Base-by-base conservation (phyloP, 768 basidiomycete genomes). In the Leccinum uliginosum region DNA sequence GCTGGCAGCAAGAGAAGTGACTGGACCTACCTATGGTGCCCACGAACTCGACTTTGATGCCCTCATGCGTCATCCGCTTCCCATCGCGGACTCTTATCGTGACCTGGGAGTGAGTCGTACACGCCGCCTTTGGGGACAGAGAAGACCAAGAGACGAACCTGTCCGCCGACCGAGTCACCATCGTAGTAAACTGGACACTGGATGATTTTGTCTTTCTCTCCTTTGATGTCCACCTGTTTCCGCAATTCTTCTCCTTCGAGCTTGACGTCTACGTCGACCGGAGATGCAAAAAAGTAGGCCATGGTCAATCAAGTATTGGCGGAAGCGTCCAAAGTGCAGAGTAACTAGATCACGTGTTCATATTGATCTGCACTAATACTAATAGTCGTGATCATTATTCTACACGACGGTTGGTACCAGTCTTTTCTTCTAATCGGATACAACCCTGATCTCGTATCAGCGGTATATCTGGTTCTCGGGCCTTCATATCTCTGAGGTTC, bases 1-100 rank as follows among this genome's bases (percentile, higher is more conserved):
- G 44, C 14, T 11, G 27, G 30, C 1, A 34, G 12, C 2, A 30
- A 55, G n/a, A 50, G 52, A 52, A 49, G 32, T 6, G 3, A 40
- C 11, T 4, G n/a, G 35, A 73, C 87, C 43, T 60, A 89, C 96
- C 96, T 67, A 98, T 98, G 66, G 87, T 92, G 29, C 97, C 94
- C 26, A 94, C 89, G 67, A 99, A 95, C 74, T 98, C 95, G 45
- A 99, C 91, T 73, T 98, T 94, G 71, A 99, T 94, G 3, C 96
- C 96, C 32, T 98, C 95, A 67, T 98, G 97, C 19, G 87, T 80
- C 59, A 96, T 78, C 71, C 88, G 93, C 84, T 97, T 98, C 21
- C 96, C 96, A 68, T 98, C 97, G 49, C 93, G 83, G 6, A 95
- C 87, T 24, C 93, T 85, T 61, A 98, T 86, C 14, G 85, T 80